Evolutionary conservation across 2,329 filamentous ascomycete genomes (phyloP).

Genomic region (Delphinella strobiligena): DNA sequence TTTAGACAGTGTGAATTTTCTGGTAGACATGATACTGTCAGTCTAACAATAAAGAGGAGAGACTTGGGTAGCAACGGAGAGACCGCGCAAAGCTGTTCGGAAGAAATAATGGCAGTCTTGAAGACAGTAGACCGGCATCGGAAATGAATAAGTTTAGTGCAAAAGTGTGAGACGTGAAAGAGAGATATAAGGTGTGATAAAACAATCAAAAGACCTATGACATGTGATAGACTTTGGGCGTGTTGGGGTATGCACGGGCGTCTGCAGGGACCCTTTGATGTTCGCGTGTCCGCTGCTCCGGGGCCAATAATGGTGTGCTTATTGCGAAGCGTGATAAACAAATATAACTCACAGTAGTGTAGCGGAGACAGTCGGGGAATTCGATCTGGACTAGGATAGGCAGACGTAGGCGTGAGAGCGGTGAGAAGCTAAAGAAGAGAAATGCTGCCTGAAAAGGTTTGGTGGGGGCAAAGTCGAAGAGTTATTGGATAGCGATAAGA

Average conservation of each 20-base stretch:
- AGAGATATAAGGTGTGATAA: no score
- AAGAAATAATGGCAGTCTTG: conserved; percentile 92
- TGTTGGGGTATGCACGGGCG: background rate
- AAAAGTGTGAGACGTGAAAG: no score
- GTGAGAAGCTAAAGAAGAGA: no score
- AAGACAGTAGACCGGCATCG: conserved; percentile 71
- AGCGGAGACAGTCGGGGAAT: no score
- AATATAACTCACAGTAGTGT: background rate
- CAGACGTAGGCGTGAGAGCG: no score
- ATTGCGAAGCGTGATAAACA: no score
- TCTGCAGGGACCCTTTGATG: background rate
- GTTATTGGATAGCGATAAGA: no score
- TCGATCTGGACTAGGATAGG: no score
- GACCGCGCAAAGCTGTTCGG: conserved; percentile 74
- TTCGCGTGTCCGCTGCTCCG: background rate
- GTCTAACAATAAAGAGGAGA: conserved; percentile 61
- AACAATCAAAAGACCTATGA: background rate
- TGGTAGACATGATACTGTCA: conserved; percentile 46
- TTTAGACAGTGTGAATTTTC: conserved; percentile 59
- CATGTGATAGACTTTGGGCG: background rate
- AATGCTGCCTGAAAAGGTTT: no score
- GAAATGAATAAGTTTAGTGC: no score
- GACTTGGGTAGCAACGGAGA: conserved; percentile 70
- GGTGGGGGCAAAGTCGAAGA: no score
- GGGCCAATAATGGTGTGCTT: no score